Percentiles rank a stretch among this genome's conserved stretches.
Conservation (phyloP, 1,139 yeast species). For the Diutina rugosa region DNA sequence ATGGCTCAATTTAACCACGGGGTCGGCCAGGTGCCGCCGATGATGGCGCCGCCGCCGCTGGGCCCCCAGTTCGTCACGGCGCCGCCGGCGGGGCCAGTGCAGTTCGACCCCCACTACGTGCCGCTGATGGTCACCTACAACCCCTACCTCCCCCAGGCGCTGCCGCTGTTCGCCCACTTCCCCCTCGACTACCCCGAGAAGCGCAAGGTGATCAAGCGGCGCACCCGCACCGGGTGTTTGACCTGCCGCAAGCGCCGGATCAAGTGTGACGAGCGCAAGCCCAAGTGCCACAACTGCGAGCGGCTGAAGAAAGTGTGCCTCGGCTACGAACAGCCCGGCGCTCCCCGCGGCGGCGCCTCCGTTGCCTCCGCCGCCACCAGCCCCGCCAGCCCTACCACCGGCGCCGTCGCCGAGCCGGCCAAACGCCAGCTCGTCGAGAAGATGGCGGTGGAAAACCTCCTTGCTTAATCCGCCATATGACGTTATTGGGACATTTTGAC, state of each 20-base stretch:
- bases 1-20: neutral
- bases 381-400: neutral
- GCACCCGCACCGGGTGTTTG: conserved; percentile 17
- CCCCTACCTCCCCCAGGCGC: neutral
- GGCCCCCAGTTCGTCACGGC: neutral
- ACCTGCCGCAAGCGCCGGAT: conserved; percentile 18
- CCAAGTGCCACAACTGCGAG: conserved; percentile 62
- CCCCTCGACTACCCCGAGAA: conserved; percentile 1
- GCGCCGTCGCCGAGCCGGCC: neutral
- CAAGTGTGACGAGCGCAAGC: conserved; percentile 35
- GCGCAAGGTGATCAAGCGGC: conserved; percentile 9
- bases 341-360: neutral
- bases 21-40: neutral
- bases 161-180: neutral
- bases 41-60: neutral
- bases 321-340: conserved; percentile 34
- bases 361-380: neutral
- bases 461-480: neutral
- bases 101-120: neutral
- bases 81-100: neutral
- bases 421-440: neutral
- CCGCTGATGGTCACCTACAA: neutral
- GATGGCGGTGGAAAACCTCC: conserved; percentile 2
- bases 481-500: neutral
- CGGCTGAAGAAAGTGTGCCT: conserved; percentile 57